Evolutionary conservation across 1,284 basidiomycete genomes (phyloP).

Genomic region (Mycena citricolor): DNA sequence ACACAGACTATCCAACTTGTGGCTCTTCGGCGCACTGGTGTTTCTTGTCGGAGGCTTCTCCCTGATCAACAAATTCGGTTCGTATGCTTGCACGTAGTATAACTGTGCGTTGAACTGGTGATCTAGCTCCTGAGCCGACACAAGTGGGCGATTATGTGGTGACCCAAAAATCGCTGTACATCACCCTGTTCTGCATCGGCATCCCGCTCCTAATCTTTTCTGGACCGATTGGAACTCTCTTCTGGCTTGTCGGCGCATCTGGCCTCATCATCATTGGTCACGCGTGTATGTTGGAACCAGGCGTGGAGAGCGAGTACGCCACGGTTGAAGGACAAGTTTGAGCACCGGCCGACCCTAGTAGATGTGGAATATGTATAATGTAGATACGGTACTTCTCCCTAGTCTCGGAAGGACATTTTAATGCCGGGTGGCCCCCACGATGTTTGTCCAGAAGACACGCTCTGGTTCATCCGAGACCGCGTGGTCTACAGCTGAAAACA

Average conservation of each 20-base stretch:
- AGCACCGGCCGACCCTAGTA: conserved; percentile 15
- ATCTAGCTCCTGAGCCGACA: conserved; percentile 69
- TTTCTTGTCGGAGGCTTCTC: conserved; percentile 93
- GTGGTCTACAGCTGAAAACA: conserved; percentile 39
- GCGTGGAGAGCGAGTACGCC: conserved; percentile 88
- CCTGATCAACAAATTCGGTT: conserved; percentile 89
- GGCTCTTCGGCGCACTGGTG: conserved; percentile 79
- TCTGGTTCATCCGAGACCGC: conserved; percentile 36
- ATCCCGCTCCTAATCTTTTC: conserved; percentile 69
- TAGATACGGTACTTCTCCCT: too few species aligned
- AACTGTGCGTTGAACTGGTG: conserved; percentile 4
- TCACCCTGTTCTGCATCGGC: conserved; percentile 75
- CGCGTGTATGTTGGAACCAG: conserved; percentile 82
- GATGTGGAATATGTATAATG: too few species aligned
- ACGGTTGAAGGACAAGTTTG: conserved; percentile 67
- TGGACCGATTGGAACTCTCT: conserved; percentile 70
- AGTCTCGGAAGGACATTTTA: too few species aligned
- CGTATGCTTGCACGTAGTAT: conserved; percentile 31
- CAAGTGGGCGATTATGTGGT: conserved; percentile 77
- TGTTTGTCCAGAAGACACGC: conserved; percentile 1
- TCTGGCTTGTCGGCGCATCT: conserved; percentile 80
- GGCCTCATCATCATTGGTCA: conserved; percentile 76
- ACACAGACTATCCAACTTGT: conserved; percentile 68
- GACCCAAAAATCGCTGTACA: conserved; percentile 85
- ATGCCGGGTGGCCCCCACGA: too few species aligned